Conservation (phyloP, 495 filamentous ascomycete genomes). For the Parachaetomium inaequale region DNA sequence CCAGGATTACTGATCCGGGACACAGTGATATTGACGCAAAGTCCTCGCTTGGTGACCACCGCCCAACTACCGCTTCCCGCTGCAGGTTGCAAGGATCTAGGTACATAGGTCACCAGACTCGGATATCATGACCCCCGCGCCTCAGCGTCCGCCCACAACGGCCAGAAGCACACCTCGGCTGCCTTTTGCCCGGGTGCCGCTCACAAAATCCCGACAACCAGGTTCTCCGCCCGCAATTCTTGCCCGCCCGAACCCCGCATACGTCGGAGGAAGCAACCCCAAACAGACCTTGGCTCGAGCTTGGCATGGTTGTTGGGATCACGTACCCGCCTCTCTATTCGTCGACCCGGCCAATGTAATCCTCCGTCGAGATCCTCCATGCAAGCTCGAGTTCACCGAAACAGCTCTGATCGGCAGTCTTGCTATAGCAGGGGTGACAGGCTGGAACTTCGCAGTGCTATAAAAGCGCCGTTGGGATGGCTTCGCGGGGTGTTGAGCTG, state of each 20-base stretch:
- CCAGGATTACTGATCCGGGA: too few species aligned
- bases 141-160: not conserved
- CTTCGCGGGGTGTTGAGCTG: not conserved
- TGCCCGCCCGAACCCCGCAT: conserved; percentile 21
- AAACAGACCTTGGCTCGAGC: conserved; percentile 29
- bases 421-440: conserved; percentile 2
- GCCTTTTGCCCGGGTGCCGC: not conserved
- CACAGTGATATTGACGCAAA: not conserved
- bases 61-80: not conserved
- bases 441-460: not conserved
- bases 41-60: too few species aligned
- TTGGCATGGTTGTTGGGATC: too few species aligned
- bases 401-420: conserved; percentile 7
- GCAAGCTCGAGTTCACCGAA: not conserved
- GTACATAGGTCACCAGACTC: not conserved
- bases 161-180: not conserved
- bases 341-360: not conserved
- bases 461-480: not conserved
- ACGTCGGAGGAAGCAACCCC: conserved; percentile 29
- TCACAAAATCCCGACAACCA: not conserved
- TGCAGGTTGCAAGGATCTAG: not conserved
- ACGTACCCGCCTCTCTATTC: conserved; percentile 2
- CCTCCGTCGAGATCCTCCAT: not conserved
- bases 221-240: not conserved
- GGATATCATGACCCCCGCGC: not conserved